Evolutionary conservation across 148 eudicot species (phyloP).

Genomic region (Rhododendron simsii): DNA sequence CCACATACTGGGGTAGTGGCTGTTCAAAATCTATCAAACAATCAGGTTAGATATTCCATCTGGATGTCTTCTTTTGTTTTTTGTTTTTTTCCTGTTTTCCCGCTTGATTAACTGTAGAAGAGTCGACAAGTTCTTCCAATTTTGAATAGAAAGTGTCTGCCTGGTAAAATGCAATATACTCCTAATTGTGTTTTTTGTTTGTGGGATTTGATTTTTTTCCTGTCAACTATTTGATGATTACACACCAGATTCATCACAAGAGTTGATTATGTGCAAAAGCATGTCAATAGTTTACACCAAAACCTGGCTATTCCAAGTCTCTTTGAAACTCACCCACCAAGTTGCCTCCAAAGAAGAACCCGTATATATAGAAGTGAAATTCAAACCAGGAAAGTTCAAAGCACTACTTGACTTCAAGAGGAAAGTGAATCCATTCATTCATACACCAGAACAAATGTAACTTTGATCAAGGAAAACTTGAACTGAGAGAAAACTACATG

Average conservation of each 20-base stretch:
- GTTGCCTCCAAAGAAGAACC: background rate
- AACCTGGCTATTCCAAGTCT: background rate
- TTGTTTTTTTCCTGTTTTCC: background rate
- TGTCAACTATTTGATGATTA: background rate
- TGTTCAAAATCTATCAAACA: constrained; percentile 70
- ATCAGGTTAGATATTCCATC: constrained; percentile 45
- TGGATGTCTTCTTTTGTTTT: background rate
- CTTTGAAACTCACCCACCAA: background rate
- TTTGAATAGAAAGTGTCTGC: background rate
- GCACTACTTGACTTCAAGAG: background rate
- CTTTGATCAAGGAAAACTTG: background rate
- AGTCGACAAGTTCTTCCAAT: background rate
- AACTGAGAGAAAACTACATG: background rate
- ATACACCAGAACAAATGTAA: background rate
- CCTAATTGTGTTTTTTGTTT: background rate
- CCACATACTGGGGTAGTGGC: constrained; percentile 88
- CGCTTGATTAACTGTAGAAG: background rate
- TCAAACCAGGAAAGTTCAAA: background rate
- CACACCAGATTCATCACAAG: background rate
- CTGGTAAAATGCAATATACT: background rate
- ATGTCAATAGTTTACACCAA: background rate
- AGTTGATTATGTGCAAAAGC: background rate
- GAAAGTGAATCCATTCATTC: no score
- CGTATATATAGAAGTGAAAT: background rate
- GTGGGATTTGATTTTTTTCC: background rate